A percentile compares a stretch with the other conserved stretches of the same genome.
These are phyloP conservation scores for Rhododendron molle DNA, from an alignment of 148 eudicot genomes.

Conservation along the genomic window DNA sequence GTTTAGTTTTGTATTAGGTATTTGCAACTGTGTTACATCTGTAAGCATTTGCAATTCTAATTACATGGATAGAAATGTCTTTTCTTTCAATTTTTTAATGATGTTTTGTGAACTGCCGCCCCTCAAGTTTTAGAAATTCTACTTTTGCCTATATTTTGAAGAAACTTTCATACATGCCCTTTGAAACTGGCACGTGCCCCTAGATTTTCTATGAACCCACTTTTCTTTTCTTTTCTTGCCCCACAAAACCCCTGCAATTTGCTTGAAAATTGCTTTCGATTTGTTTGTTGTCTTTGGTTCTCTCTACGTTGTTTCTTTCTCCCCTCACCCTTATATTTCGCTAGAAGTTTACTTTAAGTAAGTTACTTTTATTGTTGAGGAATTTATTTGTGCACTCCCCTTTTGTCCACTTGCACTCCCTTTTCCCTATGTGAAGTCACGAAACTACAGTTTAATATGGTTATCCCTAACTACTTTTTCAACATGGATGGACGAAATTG, in stretches of 20 bases:
- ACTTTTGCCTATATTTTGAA: background rate
- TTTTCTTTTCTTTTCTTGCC: background rate
- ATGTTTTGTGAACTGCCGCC: background rate
- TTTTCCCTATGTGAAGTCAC: background rate
- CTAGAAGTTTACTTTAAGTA: background rate
- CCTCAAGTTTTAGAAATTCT: background rate
- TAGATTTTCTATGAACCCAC: background rate
- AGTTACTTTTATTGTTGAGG: background rate
- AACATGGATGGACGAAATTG: background rate
- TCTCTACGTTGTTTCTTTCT: background rate
- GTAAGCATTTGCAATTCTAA: background rate
- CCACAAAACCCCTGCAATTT: background rate
- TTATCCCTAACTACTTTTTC: background rate
- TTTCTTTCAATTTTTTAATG: background rate
- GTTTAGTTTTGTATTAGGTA: background rate
- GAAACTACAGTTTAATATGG: background rate
- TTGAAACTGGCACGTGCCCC: background rate
- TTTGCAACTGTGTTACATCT: background rate
- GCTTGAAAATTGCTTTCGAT: background rate
- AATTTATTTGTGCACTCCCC: background rate
- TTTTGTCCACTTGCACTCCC: background rate
- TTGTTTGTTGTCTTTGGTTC: background rate
- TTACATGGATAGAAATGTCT: background rate
- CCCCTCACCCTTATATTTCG: background rate
- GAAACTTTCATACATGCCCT: background rate